Base-by-base conservation (phyloP, 2,329 filamentous ascomycete species). In the Mariannaea elegans region DNA sequence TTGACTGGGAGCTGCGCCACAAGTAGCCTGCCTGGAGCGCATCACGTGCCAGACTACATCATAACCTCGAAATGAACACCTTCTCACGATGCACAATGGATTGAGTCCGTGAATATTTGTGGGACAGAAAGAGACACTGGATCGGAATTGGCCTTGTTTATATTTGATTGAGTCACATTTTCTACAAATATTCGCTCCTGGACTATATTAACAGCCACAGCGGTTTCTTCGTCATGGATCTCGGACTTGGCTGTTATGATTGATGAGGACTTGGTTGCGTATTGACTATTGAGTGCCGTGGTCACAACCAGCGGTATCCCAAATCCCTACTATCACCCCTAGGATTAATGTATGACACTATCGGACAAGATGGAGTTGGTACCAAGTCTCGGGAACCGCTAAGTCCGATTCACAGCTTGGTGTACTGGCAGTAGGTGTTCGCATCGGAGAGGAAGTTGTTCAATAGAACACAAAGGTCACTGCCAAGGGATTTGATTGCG, bases 1-100 rank as follows among this genome's bases (percentile, higher is more conserved):
- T 27, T 49, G 48, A 19, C 46, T 47, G 24, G 12, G 24, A 27
- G 27, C 50, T 52, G 54, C 52, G 62, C 64, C 64, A 63, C 64
- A 59, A 24, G 24, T 23, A 31, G 16, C 31, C 24, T 27, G 24
- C 24, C 24, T 27, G 5, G 24, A 27, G 13, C 14, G 19, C 14
- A 34, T 59, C 56, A 59, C 56, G 56, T 59, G 56, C 44, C 18
- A 29, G 24, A 36, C 8, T 36, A 36, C 32, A 36, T 18, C n/a
- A n/a, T n/a, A n/a, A n/a, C n/a, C n/a, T n/a, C n/a, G n/a, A n/a
- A 16, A 38, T 27, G 45, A 29, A 44, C 24, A n/a, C 18, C 38
- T 18, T 14, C 31, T 48, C 32, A 47, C 9, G 41, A 53, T 46
- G 21, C 29, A 36, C 39, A 31, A 53, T 38, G 19, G n/a, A 13